Evolutionary conservation across 176 grass and related monocot genomes (phyloP), one percentile per base, ranked within the genome.

Genomic region (Musa schizocarpa): DNA sequence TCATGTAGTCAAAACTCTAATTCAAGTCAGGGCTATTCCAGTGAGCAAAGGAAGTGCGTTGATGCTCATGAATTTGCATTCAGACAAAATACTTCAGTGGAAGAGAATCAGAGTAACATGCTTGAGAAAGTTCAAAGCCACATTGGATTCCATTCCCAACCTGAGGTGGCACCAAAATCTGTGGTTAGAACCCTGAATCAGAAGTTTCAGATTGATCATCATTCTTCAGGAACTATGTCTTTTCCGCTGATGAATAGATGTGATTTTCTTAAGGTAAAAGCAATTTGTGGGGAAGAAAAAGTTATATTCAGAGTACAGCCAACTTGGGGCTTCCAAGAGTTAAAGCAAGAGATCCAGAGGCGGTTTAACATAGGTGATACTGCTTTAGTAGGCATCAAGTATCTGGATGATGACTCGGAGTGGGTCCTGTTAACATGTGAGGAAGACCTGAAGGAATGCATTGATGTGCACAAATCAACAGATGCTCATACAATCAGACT

Each of bases 351-450:
- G 84, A 91, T 99, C 16, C 8, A 55, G 56, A 88, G 82, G 86
- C 73, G 96, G 74, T 95, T 99, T 14, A 51, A 73, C 13, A 79
- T 94, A 67, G 48, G 78, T 19, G 53, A 77, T 76, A 55, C 52
- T 50, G 50, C 13, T 68, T 81, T 48, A 53, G 78, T 92, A 63
- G 76, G 89, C 69, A 81, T 99, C 59, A 99, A 92, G 76, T 99
- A 99, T 69, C 63, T 99, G 81, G 96, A 99, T 72, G 96, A 99
- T 69, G 96, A 99, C 61, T 99, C 96, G 1, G 96, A 99, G 77
- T 99, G 96, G 96, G 81, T 99, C 63, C 78, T 99, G 82, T 69
- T 99, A 74, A 95, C 91, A 74, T 99, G 96, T 76, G 88, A 99
- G 74, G 96, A 83, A 50, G 96, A 99, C 70, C 85, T 94, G 9